Evolutionary conservation across 805 yeast genomes (phyloP).

Genomic region (Myxozyma udenii): DNA sequence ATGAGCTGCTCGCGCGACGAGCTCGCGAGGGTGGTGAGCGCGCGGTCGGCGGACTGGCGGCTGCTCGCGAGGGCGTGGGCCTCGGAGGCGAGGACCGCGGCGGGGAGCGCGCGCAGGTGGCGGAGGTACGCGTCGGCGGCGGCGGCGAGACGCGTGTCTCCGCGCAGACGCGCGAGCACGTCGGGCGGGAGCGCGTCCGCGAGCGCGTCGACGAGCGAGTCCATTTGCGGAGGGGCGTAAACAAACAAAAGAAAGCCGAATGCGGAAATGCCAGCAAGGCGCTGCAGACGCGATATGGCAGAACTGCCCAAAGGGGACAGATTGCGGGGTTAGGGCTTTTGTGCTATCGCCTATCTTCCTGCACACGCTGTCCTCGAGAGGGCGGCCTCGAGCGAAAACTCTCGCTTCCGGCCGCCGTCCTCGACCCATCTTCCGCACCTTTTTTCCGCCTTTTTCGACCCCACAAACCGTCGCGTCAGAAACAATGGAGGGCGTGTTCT

Average conservation of each 20-base stretch:
- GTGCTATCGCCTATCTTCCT: too few species aligned
- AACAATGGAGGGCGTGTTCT: constrained; percentile 86
- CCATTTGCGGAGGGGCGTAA: not conserved
- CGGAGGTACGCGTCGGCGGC: constrained; percentile 27
- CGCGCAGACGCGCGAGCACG: constrained; percentile 4
- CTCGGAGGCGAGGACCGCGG: constrained; percentile 28
- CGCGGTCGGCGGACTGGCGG: constrained; percentile 25
- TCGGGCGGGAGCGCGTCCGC: constrained; percentile 26
- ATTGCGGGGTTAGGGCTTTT: too few species aligned
- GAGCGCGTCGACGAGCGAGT: constrained; percentile 30
- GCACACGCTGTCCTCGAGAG: too few species aligned
- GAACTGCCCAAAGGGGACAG: too few species aligned
- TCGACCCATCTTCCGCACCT: not conserved
- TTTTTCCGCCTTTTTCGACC: not conserved
- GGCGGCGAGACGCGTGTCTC: not conserved
- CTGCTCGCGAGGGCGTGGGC: constrained; percentile 20
- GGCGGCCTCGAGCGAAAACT: too few species aligned
- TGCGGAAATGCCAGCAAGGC: too few species aligned
- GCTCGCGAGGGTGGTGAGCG: constrained; percentile 22
- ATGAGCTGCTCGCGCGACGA: constrained; percentile 25
- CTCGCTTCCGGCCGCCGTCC: not conserved
- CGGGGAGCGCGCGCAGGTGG: constrained; percentile 32
- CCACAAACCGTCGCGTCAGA: not conserved
- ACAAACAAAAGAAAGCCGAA: too few species aligned
- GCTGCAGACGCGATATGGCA: too few species aligned